Base-by-base conservation (phyloP, 345 rosid genomes). In the Murraya paniculata region DNA sequence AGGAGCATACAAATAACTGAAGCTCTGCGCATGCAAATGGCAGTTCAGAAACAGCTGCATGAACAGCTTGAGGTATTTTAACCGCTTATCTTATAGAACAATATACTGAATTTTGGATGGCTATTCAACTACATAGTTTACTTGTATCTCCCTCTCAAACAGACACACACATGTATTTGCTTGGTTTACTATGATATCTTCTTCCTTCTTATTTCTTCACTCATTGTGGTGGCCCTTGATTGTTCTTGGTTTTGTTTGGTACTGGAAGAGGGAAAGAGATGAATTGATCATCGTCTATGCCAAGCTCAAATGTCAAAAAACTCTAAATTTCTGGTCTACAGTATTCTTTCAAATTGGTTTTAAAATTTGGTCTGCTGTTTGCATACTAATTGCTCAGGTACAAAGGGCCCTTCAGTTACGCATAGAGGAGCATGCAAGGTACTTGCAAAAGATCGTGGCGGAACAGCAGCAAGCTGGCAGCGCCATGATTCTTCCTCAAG, bases 391-490 rank as follows among this genome's bases (percentile, higher is more conserved):
- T 68, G 48, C 72, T 55, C 74, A 94, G 96, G 90, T 95, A 50
- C 98, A 95, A 80, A 87, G 91, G 59, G 60, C 78, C 33, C 93
- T 93, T 79, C 98, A 95, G 87, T 72, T 91, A 62, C 91, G 98
- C 64, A 95, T 95, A 67, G 98, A 95, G 85, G 94, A 93, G 79
- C 98, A 95, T 31, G 98, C 94, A 39, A 89, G 84, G 76, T 93
- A 93, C 85, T 87, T 95, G 85, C 92, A 90, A 76, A 90, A 87
- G 87, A 89, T 95, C 76, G 73, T 95, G 86, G 98, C 91, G 81
- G 92, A 94, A 68, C 97, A 95, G 71, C 89, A 88, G 87, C 89
- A 85, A 87, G 85, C 92, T 38, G 94, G 97, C 57, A 66, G 76
- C 35, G 86, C 81, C 65, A 72, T 88, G 31, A 72, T 88, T 64